Percentiles rank a stretch among this genome's conserved stretches.
These are phyloP conservation scores for Kondoa subrosea DNA, from an alignment of 768 basidiomycete species.

Conservation along the genomic window DNA sequence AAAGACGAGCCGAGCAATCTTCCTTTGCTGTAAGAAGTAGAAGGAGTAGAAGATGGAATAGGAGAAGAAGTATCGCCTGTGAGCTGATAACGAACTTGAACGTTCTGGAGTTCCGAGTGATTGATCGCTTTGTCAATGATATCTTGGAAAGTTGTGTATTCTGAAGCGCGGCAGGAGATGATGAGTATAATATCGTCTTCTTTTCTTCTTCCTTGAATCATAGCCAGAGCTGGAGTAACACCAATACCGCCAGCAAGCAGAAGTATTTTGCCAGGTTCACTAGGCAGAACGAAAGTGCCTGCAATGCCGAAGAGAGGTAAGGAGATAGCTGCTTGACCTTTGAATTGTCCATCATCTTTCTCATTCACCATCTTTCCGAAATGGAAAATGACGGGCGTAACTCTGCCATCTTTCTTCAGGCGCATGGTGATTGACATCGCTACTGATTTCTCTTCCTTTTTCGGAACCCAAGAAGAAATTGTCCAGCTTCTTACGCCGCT, in stretches of 20 bases:
- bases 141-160: not conserved
- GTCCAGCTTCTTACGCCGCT: constrained; percentile 9
- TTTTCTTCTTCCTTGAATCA: not conserved
- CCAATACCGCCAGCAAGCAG: constrained; percentile 55
- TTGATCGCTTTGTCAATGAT: not conserved
- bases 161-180: not conserved
- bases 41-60: too few species aligned
- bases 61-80: not conserved
- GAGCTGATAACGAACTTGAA: not conserved
- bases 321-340: constrained; percentile 34
- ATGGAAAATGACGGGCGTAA: constrained; percentile 44
- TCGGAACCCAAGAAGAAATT: constrained; percentile 20
- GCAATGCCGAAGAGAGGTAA: constrained; percentile 42
- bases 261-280: constrained; percentile 31
- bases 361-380: constrained; percentile 38
- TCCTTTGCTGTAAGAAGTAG: not conserved
- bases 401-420: constrained; percentile 40
- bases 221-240: constrained; percentile 43
- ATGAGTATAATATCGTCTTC: not conserved
- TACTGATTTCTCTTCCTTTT: constrained; percentile 17
- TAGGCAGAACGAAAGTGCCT: constrained; percentile 40
- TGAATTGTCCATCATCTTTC: constrained; percentile 36
- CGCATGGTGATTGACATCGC: constrained; percentile 42
- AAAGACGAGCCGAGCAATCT: not conserved
- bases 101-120: not conserved